Percentiles rank a stretch among this genome's conserved stretches.
Conservation (phyloP, 257 asterid species). For the Solanum medicagineum region DNA sequence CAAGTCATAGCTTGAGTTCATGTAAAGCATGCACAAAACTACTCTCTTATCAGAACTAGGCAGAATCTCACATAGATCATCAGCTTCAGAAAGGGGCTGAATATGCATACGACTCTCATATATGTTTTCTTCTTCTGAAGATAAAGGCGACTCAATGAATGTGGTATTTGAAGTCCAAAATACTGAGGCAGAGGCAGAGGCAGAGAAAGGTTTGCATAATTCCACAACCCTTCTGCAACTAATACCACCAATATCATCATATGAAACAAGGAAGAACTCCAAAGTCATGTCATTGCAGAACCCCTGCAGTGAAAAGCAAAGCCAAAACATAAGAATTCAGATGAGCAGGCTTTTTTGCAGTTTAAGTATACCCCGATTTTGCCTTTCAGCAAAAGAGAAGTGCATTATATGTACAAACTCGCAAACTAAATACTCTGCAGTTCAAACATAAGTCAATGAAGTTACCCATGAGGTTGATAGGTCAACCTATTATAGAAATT, state of each 20-base stretch:
- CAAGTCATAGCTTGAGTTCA: constrained; percentile 71
- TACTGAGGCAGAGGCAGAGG: constrained; percentile 38
- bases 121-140: constrained; percentile 48
- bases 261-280: constrained; percentile 66
- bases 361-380: background rate
- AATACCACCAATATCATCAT: constrained; percentile 78
- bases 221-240: constrained; percentile 77
- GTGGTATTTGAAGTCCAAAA: constrained; percentile 63
- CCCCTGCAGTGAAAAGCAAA: constrained; percentile 42
- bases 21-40: constrained; percentile 47
- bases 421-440: background rate
- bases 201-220: constrained; percentile 27
- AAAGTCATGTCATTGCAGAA: constrained; percentile 55
- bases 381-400: background rate
- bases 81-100: constrained; percentile 35
- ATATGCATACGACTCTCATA: constrained; percentile 49
- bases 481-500: background rate
- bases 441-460: background rate
- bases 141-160: constrained; percentile 49
- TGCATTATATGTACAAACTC: background rate
- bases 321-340: background rate
- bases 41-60: constrained; percentile 14
- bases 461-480: background rate
- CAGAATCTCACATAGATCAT: constrained; percentile 10
- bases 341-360: background rate